These are phyloP conservation scores for Heterobasidion annosum DNA, from an alignment of 1,284 basidiomycete genomes.

Conservation along the genomic window DNA sequence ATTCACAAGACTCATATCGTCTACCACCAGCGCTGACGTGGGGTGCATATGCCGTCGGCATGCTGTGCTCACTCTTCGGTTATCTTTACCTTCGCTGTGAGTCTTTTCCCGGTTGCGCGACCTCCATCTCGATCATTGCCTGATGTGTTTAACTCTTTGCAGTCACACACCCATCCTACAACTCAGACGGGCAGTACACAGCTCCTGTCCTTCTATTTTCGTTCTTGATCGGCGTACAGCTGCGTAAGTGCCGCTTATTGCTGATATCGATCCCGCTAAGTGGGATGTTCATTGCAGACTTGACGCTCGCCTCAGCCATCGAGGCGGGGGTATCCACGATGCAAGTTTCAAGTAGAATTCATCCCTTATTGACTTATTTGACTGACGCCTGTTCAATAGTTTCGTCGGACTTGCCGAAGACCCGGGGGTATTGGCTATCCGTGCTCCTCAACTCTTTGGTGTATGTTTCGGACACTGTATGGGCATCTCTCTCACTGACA, in stretches of 20 bases:
- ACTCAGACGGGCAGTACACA: slow-evolving; percentile 65
- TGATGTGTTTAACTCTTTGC: slow-evolving; percentile 8
- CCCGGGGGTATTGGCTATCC: slow-evolving; percentile 64
- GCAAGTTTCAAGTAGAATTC: slow-evolving; percentile 24
- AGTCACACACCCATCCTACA: slow-evolving; percentile 71
- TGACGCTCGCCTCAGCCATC: slow-evolving; percentile 62
- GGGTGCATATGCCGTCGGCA: slow-evolving; percentile 74
- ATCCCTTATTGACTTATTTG: neutral
- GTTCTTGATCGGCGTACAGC: slow-evolving; percentile 71
- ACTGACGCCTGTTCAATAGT: slow-evolving; percentile 22
- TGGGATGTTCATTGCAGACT: slow-evolving; percentile 26
- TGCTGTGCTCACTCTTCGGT: slow-evolving; percentile 70
- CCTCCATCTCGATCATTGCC: slow-evolving; percentile 6
- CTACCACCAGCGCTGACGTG: slow-evolving; percentile 45
- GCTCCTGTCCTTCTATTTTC: slow-evolving; percentile 73
- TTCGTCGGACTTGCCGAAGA: slow-evolving; percentile 83
- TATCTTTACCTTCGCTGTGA: slow-evolving; percentile 75
- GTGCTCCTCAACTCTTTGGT: slow-evolving; percentile 65
- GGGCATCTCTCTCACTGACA: neutral
- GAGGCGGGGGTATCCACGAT: slow-evolving; percentile 82
- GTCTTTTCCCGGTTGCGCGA: slow-evolving; percentile 17
- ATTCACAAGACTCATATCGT: slow-evolving; percentile 1
- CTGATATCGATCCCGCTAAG: neutral
- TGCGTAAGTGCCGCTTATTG: slow-evolving; percentile 37
- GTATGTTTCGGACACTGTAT: slow-evolving; percentile 25